Conservation (phyloP, 345 rosid genomes). For the Eucalyptus globulus region DNA sequence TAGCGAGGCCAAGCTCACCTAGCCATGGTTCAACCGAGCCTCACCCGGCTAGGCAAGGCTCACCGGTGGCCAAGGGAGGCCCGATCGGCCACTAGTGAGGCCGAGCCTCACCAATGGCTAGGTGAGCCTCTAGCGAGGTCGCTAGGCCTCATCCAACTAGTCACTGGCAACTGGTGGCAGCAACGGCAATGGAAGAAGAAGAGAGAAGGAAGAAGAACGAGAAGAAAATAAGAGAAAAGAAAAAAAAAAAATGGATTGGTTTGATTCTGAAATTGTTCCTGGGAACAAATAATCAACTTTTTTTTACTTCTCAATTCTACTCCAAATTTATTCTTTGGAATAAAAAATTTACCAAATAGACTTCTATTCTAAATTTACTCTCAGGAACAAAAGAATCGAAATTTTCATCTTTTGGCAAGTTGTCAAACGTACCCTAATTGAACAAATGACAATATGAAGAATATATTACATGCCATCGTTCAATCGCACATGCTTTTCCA, state of each 20-base stretch:
- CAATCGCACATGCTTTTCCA: background rate
- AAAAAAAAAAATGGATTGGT: no score
- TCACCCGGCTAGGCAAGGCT: fast-evolving
- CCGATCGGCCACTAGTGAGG: fast-evolving
- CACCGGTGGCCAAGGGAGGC: fast-evolving
- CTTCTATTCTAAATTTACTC: no score
- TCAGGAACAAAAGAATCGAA: fast-evolving
- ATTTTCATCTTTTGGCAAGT: fast-evolving
- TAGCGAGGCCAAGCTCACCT: fast-evolving
- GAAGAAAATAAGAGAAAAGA: no score
- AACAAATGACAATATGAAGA: background rate
- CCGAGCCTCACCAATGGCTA: fast-evolving
- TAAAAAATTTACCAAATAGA: fast-evolving
- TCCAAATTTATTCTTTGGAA: no score
- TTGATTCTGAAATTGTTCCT: fast-evolving
- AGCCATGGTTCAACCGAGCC: fast-evolving
- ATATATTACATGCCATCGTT: background rate
- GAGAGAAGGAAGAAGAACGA: no score
- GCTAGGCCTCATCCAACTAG: fast-evolving
- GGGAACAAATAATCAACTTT: fast-evolving
- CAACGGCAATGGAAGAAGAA: fast-evolving
- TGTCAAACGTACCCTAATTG: fast-evolving
- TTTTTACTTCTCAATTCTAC: no score
- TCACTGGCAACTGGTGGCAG: fast-evolving
- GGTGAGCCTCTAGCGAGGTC: fast-evolving